Evolutionary conservation across 2,329 filamentous ascomycete genomes (phyloP), one percentile per base, ranked within the genome.

Genomic region (Pseudogymnoascus sp.): DNA sequence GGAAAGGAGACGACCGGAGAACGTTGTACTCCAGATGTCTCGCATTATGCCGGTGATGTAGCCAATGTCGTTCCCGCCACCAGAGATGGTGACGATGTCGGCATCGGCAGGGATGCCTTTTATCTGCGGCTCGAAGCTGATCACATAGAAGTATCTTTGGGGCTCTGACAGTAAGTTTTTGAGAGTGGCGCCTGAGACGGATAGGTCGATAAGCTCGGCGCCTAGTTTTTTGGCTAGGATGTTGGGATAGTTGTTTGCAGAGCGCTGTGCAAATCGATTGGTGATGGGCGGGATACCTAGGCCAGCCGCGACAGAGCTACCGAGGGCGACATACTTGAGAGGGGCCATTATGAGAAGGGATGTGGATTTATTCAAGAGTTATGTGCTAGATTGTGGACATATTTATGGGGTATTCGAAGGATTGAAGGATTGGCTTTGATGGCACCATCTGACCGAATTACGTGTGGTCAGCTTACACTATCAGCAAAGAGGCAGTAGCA

Each of bases 11-110:
- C 49, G 28, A 7, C 58, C 58, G 2, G 25, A 4, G 16, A 60
- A 45, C 12, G 61, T 67, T 65, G 64, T 67, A 30, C 65, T 35
- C 19, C 58, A 4, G 8, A 69, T 70, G 61, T 75, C 72, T n/a
- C 67, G 66, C 55, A 73, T 71, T 11, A 77, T 61, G 2, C 73
- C 72, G 4, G 71, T 72, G 42, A 75, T 69, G 63, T 76, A 76
- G 3, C 70, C 71, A 49, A 76, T 69, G 64, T 77, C 75, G 61
- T 76, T 76, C 12, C 75, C 75, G 33, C 75, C 75, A 62, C 71
- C 72, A 11, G 73, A 73, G 9, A 76, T 69, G 14, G 74, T 68
- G 3, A 77, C 74, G 23, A 76, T 66, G 60, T 76, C 73, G 8
- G 69, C 69, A 63, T 75, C 71, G 2, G 60, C 58, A 0, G 74